A percentile compares a stretch with the other conserved stretches of the same genome.
Conservation (phyloP, 116 monocot species). For the Posidonia oceanica region DNA sequence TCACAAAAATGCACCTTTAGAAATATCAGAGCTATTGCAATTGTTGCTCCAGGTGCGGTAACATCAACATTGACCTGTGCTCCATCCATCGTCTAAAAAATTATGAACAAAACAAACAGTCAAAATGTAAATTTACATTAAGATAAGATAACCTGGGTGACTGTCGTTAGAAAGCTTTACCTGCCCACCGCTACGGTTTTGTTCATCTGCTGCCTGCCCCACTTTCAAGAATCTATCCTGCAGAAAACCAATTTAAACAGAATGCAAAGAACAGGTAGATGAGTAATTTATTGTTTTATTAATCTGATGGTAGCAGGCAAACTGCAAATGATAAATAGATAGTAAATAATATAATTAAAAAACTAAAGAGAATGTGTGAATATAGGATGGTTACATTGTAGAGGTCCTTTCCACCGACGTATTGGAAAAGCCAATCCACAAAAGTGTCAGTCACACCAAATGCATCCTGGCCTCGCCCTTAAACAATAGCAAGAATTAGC, state of each 20-base stretch:
- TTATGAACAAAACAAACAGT: neutral
- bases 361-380: neutral
- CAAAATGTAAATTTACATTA: neutral
- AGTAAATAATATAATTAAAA: conserved; percentile 1
- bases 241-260: conserved; percentile 10
- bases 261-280: neutral
- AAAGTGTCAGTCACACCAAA: conserved; percentile 68
- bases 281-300: no score
- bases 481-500: neutral
- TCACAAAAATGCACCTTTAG: conserved; percentile 43
- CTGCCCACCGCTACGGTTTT: conserved; percentile 46
- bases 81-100: conserved; percentile 68
- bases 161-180: conserved; percentile 12
- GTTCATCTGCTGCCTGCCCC: conserved; percentile 26
- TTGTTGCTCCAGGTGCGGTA: conserved; percentile 84
- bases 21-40: conserved; percentile 87
- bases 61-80: conserved; percentile 86
- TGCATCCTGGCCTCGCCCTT: conserved; percentile 66
- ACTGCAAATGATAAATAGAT: neutral
- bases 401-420: conserved; percentile 53
- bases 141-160: neutral
- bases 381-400: conserved; percentile 32
- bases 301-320: no score
- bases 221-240: conserved; percentile 35
- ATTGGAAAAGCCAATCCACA: conserved; percentile 77